Evolutionary conservation across 495 filamentous ascomycete species (phyloP), one percentile per base, ranked within the genome.

Genomic region (Geopyxis carbonaria): DNA sequence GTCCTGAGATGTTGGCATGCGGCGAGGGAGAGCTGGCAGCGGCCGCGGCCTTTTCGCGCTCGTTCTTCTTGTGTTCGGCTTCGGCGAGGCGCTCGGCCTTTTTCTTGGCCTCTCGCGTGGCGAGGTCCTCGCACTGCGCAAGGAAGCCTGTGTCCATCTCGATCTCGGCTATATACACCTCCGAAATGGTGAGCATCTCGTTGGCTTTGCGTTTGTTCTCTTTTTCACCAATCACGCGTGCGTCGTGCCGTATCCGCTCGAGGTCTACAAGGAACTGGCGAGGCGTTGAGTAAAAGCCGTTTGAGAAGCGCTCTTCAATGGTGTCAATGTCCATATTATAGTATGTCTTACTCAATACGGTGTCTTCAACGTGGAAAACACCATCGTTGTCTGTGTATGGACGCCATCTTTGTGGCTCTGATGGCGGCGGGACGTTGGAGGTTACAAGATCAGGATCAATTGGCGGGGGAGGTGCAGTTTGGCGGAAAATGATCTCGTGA

Each of bases 301-400:
- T 93, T 4, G 82, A 83, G 18, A 95, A 66, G 22, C 89, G 76
- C 51, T 89, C 82, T 62, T 97, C 89, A 40, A 97, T 93, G 5
- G 79, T 89, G 3, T 73, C 76, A n/a, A 80, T 76, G 47, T 95
- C 84, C 36, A 95, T 61, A 47, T 97, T 97, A 62, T 94, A 94
- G 52, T 71, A 94, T 57, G 85, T 85, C 51, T 86, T 91, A 31
- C 70, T 72, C 1, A 75, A 78, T 2, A 66, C 4, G 2, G 31
- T 42, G 21, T 54, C 51, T 20, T 40, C 31, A 16, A 54, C 38
- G n/a, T 32, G 43, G 9, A 32, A n/a, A 22, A 46, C 43, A 4
- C 31, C 47, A 19, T 50, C 25, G 8, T 45, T 46, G 18, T 50
- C 43, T 22, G 35, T 38, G 33, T 27, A 43, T n/a, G 50, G 41